Base-by-base conservation (phyloP, 2,329 filamentous ascomycete genomes). In the Cladosporium sp. region DNA sequence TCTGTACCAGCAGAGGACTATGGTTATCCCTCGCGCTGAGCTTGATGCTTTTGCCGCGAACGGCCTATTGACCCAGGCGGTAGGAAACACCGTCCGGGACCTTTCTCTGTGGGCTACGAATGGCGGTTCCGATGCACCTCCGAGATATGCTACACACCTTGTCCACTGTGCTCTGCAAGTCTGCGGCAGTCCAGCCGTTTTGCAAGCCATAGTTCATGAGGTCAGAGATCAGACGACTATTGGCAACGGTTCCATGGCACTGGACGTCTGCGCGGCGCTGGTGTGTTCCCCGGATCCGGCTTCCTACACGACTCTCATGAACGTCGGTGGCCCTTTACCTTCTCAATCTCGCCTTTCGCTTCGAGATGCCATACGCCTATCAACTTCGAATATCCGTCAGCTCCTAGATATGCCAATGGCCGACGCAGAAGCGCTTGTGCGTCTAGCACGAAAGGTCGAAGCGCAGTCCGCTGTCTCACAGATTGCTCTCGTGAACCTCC, bases 81-180 rank as follows among this genome's bases (percentile, higher is more conserved):
- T 50, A 20, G 38, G 32, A 11, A 40, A 77, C 76, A 2, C 68
- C 3, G 36, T 48, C 34, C 37, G 45, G 13, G 75, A 73, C 1
- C 76, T 91, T 4, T 75, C 84, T 2, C 76, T 82, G 43, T 92
- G 88, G 88, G 80, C 78, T 27, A 68, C 47, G 67, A 74, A 43
- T 2, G 70, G 72, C n/a, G 65, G 66, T 3, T 71, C 78, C 18
- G 75, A 72, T 54, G 73, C 77, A 47, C 78, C 79, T 6, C 76
- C 86, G 0, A 76, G 78, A 9, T 92, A 91, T 64, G 88, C 85
- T 0, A 86, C 90, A 62, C 81, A 84, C 4, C 84, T 87, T 56
- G 71, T 89, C 2, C 76, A 88, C 7, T 75, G 78, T 0, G 81
- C 78, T 0, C 67, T 81, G 30, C 78, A 79, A 50, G 72, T 87